Evolutionary conservation across 2,329 filamentous ascomycete genomes (phyloP).

Genomic region (Botrytis elliptica): DNA sequence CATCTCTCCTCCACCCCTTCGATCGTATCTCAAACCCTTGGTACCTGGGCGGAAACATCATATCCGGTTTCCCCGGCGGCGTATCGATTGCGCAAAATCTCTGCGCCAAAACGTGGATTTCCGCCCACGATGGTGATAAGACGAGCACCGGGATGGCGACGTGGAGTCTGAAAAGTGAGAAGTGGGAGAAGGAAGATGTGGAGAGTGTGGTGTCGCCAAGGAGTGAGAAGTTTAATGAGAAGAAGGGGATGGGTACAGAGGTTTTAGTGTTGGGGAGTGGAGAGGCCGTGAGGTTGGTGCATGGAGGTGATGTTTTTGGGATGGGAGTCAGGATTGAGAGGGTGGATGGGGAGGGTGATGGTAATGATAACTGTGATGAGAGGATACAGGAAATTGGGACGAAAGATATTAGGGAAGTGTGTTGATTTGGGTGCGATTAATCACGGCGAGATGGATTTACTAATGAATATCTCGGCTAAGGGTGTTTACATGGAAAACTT

Average conservation of each 20-base stretch:
- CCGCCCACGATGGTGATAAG: conserved; percentile 61
- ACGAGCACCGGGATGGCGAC: conserved; percentile 53
- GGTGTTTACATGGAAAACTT: neutral
- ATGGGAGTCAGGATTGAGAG: conserved; percentile 44
- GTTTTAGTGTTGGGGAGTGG: conserved; percentile 46
- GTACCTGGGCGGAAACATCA: conserved; percentile 60
- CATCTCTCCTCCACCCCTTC: conserved; percentile 63
- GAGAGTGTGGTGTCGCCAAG: conserved; percentile 39
- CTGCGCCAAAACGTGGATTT: conserved; percentile 58
- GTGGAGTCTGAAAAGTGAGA: conserved; percentile 49
- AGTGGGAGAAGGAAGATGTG: conserved; percentile 48
- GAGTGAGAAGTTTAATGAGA: conserved; percentile 27
- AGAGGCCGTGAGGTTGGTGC: conserved; percentile 45
- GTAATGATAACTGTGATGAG: neutral
- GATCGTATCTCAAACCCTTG: conserved; percentile 58
- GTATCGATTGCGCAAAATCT: conserved; percentile 54
- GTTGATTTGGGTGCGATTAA: neutral
- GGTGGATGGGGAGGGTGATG: neutral
- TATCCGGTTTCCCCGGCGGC: conserved; percentile 56
- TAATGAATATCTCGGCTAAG: neutral
- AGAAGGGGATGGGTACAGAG: conserved; percentile 40
- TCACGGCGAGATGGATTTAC: neutral
- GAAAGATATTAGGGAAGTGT: neutral
- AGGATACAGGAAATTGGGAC: neutral
- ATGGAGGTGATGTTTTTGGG: conserved; percentile 17